Evolutionary conservation across 768 basidiomycete genomes (phyloP), one percentile per base, ranked within the genome.

Genomic region (Russula olivacea): DNA sequence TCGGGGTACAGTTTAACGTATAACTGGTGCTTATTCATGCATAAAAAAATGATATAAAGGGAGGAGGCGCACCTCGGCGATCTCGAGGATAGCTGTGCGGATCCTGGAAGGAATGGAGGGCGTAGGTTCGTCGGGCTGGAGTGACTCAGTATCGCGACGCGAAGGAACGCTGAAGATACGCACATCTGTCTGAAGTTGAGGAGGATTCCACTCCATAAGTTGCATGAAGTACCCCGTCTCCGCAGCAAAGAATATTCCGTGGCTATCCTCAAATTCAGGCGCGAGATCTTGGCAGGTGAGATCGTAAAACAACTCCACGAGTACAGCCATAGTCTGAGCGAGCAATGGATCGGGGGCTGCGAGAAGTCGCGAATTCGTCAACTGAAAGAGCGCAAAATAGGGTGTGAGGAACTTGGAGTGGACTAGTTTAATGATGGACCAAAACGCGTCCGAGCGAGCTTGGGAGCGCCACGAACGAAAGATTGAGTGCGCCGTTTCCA

Each of bases 401-500:
- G 93, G 89, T 1, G 76, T 72, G 76, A 89, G 85, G 77, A 98
- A 97, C 69, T 85, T 86, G 45, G 76, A 78, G 41, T 98, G 81
- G 58, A 97, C 95, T 59, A 91, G 79, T 74, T 96, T 97, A 79
- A 99, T 98, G 69, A 89, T 90, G 4, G 86, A 80, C 78, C 87
- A 98, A 51, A 99, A 85, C 45, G 81, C 74, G 74, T 99, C 89
- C 14, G 91, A 89, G 61, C 93, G 85, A 66, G 93, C 89, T 69
- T 89, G 89, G 1, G 92, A 86, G 49, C 96, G 85, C 96, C 96
- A 99, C 52, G 87, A 88, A 48, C 80, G 83, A 77, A 98, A 98
- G 70, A 99, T 98, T 43, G 93, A 95, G 73, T 98, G 97, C 0
- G 94, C 94, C 0, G 94, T 94, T 71, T 97, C 85, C 49, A 99